Evolutionary conservation across 202 grass and related monocot genomes (phyloP).

Genomic region (Tripidium arundinaceum): DNA sequence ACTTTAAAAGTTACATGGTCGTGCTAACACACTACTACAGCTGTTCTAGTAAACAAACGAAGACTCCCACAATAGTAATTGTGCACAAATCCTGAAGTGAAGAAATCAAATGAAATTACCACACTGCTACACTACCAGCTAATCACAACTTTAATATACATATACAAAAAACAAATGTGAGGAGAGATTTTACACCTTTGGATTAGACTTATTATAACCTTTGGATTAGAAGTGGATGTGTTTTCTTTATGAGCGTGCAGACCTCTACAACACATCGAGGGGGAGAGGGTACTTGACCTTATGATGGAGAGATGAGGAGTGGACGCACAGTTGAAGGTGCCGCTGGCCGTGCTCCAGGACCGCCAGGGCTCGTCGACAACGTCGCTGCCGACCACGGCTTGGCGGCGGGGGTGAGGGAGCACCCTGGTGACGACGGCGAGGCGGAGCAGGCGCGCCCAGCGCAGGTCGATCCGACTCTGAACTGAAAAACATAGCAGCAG

Average conservation of each 20-base stretch:
- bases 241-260: no score
- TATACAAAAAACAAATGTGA: not conserved
- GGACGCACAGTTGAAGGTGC: constrained; percentile 2
- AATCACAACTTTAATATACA: not conserved
- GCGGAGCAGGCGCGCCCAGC: constrained; percentile 60
- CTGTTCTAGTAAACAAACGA: not conserved
- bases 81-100: not conserved
- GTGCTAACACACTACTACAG: not conserved
- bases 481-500: no score
- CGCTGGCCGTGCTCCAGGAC: constrained; percentile 14
- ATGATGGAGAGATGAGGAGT: no score
- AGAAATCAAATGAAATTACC: not conserved
- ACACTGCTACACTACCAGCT: not conserved
- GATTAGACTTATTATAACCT: no score
- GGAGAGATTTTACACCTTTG: constrained; percentile 41
- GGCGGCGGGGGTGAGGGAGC: no score
- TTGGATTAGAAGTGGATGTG: no score
- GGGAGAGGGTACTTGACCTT: no score
- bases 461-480: constrained; percentile 29
- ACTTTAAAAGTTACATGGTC: not conserved
- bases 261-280: no score
- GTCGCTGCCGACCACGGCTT: no score
- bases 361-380: not conserved
- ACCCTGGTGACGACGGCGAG: constrained; percentile 62
- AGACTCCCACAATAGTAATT: not conserved